These are phyloP conservation scores for Fusarium proliferatum DNA, from an alignment of 2,329 filamentous ascomycete genomes.

Conservation along the genomic window DNA sequence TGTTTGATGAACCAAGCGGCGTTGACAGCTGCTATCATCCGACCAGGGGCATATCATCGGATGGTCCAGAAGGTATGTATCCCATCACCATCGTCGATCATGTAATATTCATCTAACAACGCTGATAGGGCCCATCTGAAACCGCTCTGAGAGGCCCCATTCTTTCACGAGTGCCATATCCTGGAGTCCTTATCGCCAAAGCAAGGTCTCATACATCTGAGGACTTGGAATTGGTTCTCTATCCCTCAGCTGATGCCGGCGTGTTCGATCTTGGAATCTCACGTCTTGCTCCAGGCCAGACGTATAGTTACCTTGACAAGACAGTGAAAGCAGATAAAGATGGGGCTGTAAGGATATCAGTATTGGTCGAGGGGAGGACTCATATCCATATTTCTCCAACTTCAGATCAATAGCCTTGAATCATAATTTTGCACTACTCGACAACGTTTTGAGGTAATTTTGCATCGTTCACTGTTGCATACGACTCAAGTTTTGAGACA, in stretches of 20 bases:
- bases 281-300: background rate
- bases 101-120: background rate
- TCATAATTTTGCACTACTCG: background rate
- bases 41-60: background rate
- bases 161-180: background rate
- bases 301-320: background rate
- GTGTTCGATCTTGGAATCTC: background rate
- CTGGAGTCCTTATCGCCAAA: background rate
- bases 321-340: background rate
- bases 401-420: too few relatives aligned
- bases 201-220: background rate
- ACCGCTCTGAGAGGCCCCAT: background rate
- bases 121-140: background rate
- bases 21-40: background rate
- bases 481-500: too few relatives aligned
- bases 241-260: background rate
- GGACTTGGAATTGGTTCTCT: background rate
- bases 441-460: background rate
- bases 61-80: background rate
- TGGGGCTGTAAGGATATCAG: background rate
- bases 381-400: background rate
- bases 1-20: background rate
- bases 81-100: accelerated
- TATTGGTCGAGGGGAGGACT: accelerated
- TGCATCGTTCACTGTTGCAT: too few relatives aligned